phyloP scores from a whole-genome alignment of 2,329 filamentous ascomycete species.

The Beauveria scarabaeidicola region DNA sequence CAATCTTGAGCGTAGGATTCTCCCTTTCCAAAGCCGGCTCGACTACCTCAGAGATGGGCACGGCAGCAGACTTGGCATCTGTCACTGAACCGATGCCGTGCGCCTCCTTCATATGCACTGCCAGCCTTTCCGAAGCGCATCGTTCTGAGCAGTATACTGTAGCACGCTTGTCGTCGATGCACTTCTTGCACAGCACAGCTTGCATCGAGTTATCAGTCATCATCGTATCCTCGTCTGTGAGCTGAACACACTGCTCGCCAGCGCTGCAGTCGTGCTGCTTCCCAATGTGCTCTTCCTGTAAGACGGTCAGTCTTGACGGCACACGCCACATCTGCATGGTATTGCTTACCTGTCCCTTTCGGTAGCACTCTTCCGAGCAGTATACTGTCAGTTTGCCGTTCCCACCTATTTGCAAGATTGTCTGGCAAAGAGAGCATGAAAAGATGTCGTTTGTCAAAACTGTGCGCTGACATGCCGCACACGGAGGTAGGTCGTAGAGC shows the following conservation, averaged over 20 bases:
- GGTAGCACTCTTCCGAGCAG: constrained; percentile 35
- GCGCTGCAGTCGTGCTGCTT: constrained; percentile 33
- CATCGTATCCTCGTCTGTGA: constrained; percentile 30
- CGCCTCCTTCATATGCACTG: constrained; percentile 29
- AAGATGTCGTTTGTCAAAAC: constrained; percentile 29
- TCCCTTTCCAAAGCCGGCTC: constrained; percentile 21
- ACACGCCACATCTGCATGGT: too few species aligned
- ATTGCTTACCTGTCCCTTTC: constrained; percentile 32
- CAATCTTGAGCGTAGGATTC: constrained; percentile 26
- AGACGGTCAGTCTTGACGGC: neutral
- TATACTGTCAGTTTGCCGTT: constrained; percentile 31
- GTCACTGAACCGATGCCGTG: constrained; percentile 17
- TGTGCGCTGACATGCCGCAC: constrained; percentile 28
- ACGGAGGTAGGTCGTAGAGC: constrained; percentile 31
- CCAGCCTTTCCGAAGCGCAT: constrained; percentile 35
- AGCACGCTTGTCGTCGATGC: constrained; percentile 28
- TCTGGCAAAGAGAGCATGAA: constrained; percentile 38
- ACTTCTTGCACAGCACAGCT: constrained; percentile 34
- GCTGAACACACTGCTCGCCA: constrained; percentile 30
- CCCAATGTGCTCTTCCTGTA: constrained; percentile 30
- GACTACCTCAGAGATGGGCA: constrained; percentile 14
- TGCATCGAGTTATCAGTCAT: constrained; percentile 26
- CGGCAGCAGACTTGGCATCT: neutral
- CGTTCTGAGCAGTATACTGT: constrained; percentile 34
- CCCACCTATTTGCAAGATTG: constrained; percentile 30